Base-by-base conservation (phyloP, 495 filamentous ascomycete genomes). In the Apodospora peruviana region DNA sequence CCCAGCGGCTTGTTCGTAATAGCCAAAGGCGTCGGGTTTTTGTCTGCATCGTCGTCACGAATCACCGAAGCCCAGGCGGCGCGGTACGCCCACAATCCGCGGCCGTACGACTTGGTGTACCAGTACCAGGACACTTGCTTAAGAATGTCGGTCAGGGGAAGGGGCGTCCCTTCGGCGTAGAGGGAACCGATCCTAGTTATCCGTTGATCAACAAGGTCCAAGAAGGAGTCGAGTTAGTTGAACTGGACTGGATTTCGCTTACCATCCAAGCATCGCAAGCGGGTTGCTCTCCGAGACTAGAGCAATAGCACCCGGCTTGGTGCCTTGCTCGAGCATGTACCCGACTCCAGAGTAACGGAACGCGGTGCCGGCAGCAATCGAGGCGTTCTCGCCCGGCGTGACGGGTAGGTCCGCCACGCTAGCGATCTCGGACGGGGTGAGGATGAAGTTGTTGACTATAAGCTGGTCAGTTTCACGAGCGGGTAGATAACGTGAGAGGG, bases 251-350 rank as follows among this genome's bases (percentile, higher is more conserved):
- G n/a, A n/a, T n/a, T n/a, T n/a, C n/a, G 58, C 72, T 56, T 62
- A 83, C 83, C 85, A 88, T 21, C 81, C 75, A 3, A 88, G 67
- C 19, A 87, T 66, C 0, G 81, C 79, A 1, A 88, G 49, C 1
- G 85, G 84, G 40, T 60, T 85, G 0, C 72, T 67, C 3, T 70
- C 60, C 2, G 88, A 57, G 2, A 45, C 78, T 20, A 82, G 69
- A 0, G 80, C 77, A n/a, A 86, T 79, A 2, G 84, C 87, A 23
- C 67, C 66, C 0, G 84, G 77, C 18, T 78, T 61, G 1, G 81
- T 84, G 4, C 69, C 80, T 41, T 87, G 85, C 60, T 78, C 71
- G 9, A 64, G 35, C 0, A 70, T 73, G 60, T 87, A 87, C 0
- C 74, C 81, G 2, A 16, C 50, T 0, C 83, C 82, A 3, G 35